Evolutionary conservation across 352 stramenopile genomes (phyloP), one percentile per base, ranked within the genome.

Genomic region (Phytophthora litchii): DNA sequence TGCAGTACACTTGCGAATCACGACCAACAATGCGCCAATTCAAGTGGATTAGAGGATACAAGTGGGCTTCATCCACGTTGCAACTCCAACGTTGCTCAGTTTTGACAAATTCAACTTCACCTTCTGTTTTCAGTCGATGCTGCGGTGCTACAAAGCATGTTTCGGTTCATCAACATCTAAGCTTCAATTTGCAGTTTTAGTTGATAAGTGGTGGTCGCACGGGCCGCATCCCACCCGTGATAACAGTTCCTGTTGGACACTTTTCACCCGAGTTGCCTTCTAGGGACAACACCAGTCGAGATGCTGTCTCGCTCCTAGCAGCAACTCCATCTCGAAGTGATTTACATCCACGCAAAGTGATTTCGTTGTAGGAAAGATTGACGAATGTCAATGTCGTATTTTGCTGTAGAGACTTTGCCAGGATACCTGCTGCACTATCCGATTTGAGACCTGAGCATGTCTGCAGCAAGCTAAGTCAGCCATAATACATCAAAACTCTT

Each of bases 301-400:
- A 27, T 44, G 53, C 51, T 21, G 23, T 59, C 12, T 69, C 54
- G 4, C 48, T 62, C 17, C 64, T 54, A 44, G 49, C 46, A 17
- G 55, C 49, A 27, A 70, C 65, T 5, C 73, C 79, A 41, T 92
- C 81, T 46, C 76, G 76, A 14, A 92, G 72, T 21, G 83, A 32
- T 42, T 92, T 92, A 61, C 80, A 91, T 2, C 83, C 81, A 9
- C 80, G 80, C 20, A 92, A 56, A 2, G 83, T 92, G 62, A 92
- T 83, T 53, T 86, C 79, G 49, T 92, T 92, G 78, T 92, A 90
- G 16, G 76, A 75, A 14, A 90, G 61, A 57, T 92, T 78, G 41
- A 91, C 47, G 29, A 75, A 70, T 4, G 44, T 63, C 29, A 92
- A 67, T 38, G 67, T 53, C 1, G 31, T 45, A 40, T 90, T 85